Base-by-base conservation (phyloP, 2,329 filamentous ascomycete genomes). In the Ophiosphaerella herpotricha region DNA sequence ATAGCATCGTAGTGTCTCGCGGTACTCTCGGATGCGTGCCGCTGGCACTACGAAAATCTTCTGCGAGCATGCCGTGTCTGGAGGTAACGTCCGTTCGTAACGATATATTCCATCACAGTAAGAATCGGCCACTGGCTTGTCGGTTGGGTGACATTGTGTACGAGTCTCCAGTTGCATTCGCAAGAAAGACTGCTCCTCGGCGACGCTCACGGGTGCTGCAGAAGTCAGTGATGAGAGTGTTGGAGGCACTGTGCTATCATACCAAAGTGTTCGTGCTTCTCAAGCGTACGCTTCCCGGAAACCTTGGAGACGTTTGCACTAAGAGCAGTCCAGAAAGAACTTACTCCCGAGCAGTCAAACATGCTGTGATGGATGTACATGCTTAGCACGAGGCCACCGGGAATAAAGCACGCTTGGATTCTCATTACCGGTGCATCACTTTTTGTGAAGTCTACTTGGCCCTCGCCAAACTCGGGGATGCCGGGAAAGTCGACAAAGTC, bases 361-460 rank as follows among this genome's bases (percentile, higher is more conserved):
- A 71, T 63, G 5, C 53, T 63, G 47, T 73, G 70, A 21, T 71
- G 67, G 41, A 62, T 57, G 48, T 71, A 72, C 31, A 64, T 64
- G 46, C 66, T 70, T n/a, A 73, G 43, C 2, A 70, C 61, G 8
- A 73, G 64, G 1, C 70, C 70, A 12, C 68, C 68, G 2, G 67
- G 64, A 18, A 72, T 67, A 51, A 73, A 73, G 55, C 60, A 66
- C 1, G 68, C 69, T 40, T 72, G 66, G 1, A 66, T 46, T 26
- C 64, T 58, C 56, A 72, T 63, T 3, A 54, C 69, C 2, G 70
- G 70, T 13, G 61, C 63, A 16, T 63, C 52, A 44, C 56, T 61
- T 11, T 55, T 45, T 2, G 52, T 42, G 23, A 68, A 70, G 36
- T 64, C 50, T 9, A 67, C 58, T 13, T 65, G 55, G 5, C 68